Base-by-base conservation (phyloP, 2,329 filamentous ascomycete species). In the Botrytis galanthina region DNA sequence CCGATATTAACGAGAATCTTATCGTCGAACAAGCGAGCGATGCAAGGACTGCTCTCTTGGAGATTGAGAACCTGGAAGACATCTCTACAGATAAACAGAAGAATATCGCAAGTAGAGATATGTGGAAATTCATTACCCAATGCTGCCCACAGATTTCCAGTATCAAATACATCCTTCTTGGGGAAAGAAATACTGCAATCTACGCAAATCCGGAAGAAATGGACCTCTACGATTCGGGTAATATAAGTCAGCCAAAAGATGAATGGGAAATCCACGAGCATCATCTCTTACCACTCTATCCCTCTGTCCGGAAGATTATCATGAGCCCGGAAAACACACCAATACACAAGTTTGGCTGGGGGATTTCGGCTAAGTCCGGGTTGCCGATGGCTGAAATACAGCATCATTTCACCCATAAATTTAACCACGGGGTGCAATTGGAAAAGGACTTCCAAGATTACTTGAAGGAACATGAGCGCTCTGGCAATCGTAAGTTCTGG, bases 341-440 rank as follows among this genome's bases (percentile, higher is more conserved):
- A 35, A 60, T 9, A 32, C 7, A 59, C 8, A 44, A 18, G 4
- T 12, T 18, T 9, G 0, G n/a, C 4, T 54, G 51, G 51, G 12
- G 51, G 26, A 0, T 0, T 14, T 0, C 0, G 12, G 14, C 0
- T 7, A 9, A 35, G 10, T 32, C 3, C n/a, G 57, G 9, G 3
- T 9, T 35, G 20, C 18, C 32, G 0, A 60, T 60, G 4, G 6
- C 22, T 20, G 57, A 9, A 35, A 22, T 60, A 4, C 16, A 60
- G 18, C 1, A 9, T 10, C 32, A 60, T 35, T 32, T 60, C 9
- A 22, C 22, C n/a, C 22, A 18, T 6, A 35, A 1, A 12, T 18
- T 60, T 2, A 22, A 35, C 3, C 57, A 20, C 32, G 57, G 29
- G 57, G n/a, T 18, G 14, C 14, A 57, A 60, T 5, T 60, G 2